Percentiles rank a stretch among this genome's conserved stretches.
phyloP scores from a whole-genome alignment of 2,329 filamentous ascomycete species.

The Leptographium flavum region DNA sequence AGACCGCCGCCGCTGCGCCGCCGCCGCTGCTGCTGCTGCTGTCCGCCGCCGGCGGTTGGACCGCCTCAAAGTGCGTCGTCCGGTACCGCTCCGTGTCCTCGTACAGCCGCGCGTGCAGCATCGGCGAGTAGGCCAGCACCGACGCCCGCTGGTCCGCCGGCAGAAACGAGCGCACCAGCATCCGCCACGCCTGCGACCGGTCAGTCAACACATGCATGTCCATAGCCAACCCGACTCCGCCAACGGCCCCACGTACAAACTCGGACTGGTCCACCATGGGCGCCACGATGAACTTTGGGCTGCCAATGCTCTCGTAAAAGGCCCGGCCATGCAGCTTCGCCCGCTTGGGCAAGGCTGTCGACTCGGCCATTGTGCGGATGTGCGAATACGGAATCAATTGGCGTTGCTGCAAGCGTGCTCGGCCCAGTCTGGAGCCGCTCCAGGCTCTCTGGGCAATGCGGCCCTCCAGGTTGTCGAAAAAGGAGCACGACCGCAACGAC shows the following conservation, averaged over 20 bases:
- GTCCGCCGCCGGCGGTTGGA: too few species aligned
- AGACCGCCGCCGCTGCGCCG: slow-evolving; percentile 17
- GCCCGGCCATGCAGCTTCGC: slow-evolving; percentile 67
- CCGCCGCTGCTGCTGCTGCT: slow-evolving; percentile 7
- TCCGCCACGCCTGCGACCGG: slow-evolving; percentile 70
- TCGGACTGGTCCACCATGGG: slow-evolving; percentile 99
- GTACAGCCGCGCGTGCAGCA: slow-evolving; percentile 90
- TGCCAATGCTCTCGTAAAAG: slow-evolving; percentile 91
- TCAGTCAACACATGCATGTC: neutral
- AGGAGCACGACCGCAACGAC: neutral
- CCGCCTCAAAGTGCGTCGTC: slow-evolving; percentile 65
- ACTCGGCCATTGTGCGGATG: slow-evolving; percentile 9
- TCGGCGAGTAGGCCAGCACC: slow-evolving; percentile 82
- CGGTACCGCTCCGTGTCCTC: slow-evolving; percentile 63
- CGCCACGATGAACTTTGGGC: slow-evolving; percentile 77
- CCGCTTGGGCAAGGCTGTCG: slow-evolving; percentile 5
- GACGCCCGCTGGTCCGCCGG: slow-evolving; percentile 46
- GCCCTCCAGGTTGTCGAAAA: slow-evolving; percentile 5
- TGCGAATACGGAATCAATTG: neutral
- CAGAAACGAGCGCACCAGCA: slow-evolving; percentile 89
- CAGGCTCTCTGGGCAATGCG: slow-evolving; percentile 1
- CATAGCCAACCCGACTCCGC: too few species aligned
- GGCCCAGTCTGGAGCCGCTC: neutral
- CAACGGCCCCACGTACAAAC: slow-evolving; percentile 67
- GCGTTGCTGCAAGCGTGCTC: neutral